These are phyloP conservation scores for Rhizopogon vulgaris DNA, from an alignment of 768 basidiomycete genomes.

Conservation along the genomic window DNA sequence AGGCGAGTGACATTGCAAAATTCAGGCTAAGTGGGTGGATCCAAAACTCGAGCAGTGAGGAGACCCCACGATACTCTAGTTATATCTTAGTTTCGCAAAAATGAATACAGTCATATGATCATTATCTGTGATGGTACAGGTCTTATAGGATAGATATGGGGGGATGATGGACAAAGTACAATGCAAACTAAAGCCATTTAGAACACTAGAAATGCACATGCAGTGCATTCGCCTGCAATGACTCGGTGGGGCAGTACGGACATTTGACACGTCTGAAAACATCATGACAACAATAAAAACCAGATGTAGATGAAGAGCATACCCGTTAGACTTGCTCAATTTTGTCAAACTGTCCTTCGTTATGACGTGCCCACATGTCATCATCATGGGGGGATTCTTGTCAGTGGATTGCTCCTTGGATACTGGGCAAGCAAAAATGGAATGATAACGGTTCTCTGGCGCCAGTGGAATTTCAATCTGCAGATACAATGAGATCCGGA, in stretches of 20 bases:
- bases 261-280: constrained; percentile 80
- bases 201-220: constrained; percentile 56
- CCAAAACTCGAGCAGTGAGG: constrained; percentile 6
- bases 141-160: constrained; percentile 1
- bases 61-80: not conserved
- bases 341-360: constrained; percentile 88
- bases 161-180: not conserved
- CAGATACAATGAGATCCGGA: constrained; percentile 3
- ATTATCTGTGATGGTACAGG: not conserved
- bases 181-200: constrained; percentile 1
- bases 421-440: constrained; percentile 95
- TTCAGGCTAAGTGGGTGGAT: constrained; percentile 24
- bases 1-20: not conserved
- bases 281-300: not conserved
- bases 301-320: constrained; percentile 32
- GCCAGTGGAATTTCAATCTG: constrained; percentile 93
- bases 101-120: too few relatives aligned
- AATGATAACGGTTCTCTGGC: constrained; percentile 87
- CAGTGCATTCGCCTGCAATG: constrained; percentile 46
- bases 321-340: constrained; percentile 80
- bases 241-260: constrained; percentile 91
- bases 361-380: constrained; percentile 93
- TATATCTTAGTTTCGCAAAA: not conserved
- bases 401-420: constrained; percentile 96
- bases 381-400: constrained; percentile 96